A percentile compares a stretch with the other conserved stretches of the same genome.
These are phyloP conservation scores for Phylloporus scabripes DNA, from an alignment of 768 basidiomycete genomes.

Conservation along the genomic window DNA sequence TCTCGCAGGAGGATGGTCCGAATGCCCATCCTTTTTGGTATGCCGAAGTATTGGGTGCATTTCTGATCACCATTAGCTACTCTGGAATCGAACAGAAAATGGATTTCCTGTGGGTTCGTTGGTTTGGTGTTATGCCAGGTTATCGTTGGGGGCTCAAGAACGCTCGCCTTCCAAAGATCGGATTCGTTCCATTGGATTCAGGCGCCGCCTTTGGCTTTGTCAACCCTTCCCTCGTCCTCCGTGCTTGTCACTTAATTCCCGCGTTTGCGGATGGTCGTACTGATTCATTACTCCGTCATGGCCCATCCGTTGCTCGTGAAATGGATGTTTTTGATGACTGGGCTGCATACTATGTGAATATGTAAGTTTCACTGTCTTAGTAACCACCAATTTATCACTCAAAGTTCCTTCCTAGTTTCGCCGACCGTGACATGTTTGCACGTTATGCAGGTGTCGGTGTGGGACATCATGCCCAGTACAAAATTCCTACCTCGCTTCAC, in stretches of 20 bases:
- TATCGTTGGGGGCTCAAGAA: not conserved
- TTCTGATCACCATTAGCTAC: not conserved
- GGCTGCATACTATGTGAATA: not conserved
- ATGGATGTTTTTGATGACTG: not conserved
- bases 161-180: not conserved
- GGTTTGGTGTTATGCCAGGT: not conserved
- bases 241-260: not conserved
- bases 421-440: not conserved
- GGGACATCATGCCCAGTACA: not conserved
- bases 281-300: not conserved
- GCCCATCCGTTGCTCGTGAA: not conserved
- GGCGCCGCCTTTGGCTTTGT: not conserved
- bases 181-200: not conserved
- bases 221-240: not conserved
- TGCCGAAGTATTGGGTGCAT: not conserved
- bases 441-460: not conserved
- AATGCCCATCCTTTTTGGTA: not conserved
- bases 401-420: not conserved
- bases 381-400: not conserved
- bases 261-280: not conserved
- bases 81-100: not conserved
- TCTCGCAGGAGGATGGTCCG: not conserved
- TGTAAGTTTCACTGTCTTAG: not conserved
- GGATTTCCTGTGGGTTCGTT: not conserved
- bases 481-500: not conserved